Base-by-base conservation (phyloP, 441 rosid genomes). In the Mallotus japonicus region DNA sequence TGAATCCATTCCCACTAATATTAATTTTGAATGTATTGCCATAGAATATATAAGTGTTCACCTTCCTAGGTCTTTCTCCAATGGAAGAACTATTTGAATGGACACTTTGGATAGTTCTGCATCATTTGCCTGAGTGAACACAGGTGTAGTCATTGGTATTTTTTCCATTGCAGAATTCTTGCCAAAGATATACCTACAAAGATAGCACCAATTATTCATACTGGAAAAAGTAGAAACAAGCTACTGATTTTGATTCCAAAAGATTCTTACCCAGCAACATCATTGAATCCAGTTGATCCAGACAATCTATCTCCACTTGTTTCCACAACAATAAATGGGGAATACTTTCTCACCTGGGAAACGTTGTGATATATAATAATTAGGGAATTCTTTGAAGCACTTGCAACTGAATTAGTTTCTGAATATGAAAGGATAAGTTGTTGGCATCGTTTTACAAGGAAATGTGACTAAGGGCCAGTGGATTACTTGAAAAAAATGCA, bases 71-170 rank as follows among this genome's bases (percentile, higher is more conserved):
- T 90, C 91, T 83, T 87, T 94, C 40, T 85, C 90, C 42, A 67
- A 53, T 51, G 95, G 94, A 81, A 94, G 88, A 76, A 90, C 90
- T 68, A 92, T 82, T 81, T 94, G 93, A 73, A 94, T 85, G 50
- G 88, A 90, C 22, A 90, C 88, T 37, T 76, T 42, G 14, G 90
- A 88, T 60, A 72, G 58, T 53, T 87, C 75, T 57, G 82, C 58
- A 82, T 92, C 88, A 51, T 75, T 83, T 74, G 95, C 87, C 76
- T 87, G 87, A 53, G 97, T 90, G 75, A 92, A 89, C 73, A 94
- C 93, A 44, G 90, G 98, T 22, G 94, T 87, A 19, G 95, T 92
- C 97, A 92, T 88, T 34, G 87, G 83, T 82, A 90, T 88, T 79
- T 90, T 92, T 84, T 94, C 93, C n/a, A 10, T 53, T 0, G 78